Percentiles rank a stretch among this genome's conserved stretches.
Evolutionary conservation across 192 early-diverging fungal genomes (phyloP).

Genomic region (Radiomyces spectabilis): DNA sequence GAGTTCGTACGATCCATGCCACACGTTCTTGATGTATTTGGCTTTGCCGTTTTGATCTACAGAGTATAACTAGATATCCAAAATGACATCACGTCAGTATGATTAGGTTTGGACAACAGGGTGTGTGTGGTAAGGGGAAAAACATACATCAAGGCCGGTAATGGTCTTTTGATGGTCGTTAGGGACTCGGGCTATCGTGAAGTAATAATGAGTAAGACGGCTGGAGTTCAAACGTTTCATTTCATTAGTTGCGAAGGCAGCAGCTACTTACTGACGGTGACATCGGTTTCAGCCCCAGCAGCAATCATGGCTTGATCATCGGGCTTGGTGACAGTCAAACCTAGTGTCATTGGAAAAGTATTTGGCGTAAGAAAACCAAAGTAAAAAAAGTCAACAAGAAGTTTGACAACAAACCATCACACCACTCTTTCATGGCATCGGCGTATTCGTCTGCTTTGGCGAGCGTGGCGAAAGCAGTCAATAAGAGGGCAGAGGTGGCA

Average conservation of each 20-base stretch:
- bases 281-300: not conserved
- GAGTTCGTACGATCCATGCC: constrained; percentile 15
- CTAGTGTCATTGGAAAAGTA: not conserved
- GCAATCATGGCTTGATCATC: not conserved
- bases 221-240: not conserved
- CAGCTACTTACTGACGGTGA: not conserved
- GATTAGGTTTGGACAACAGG: not conserved
- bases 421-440: constrained; percentile 23
- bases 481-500: constrained; percentile 16
- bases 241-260: not conserved
- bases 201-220: no score
- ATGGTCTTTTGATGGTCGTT: constrained; percentile 15
- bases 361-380: no score
- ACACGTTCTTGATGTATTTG: constrained; percentile 23
- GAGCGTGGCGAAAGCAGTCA: constrained; percentile 4
- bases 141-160: constrained; percentile 25
- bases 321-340: not conserved
- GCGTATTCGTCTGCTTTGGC: constrained; percentile 19
- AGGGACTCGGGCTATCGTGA: constrained; percentile 7
- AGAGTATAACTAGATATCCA: constrained; percentile 12
- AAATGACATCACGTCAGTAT: not conserved
- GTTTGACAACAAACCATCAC: no score
- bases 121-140: constrained; percentile 2
- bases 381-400: no score
- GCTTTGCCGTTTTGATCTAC: constrained; percentile 9